Evolutionary conservation across 2,329 filamentous ascomycete species (phyloP).

Genomic region (Graphilbum ipis-grandicollis): DNA sequence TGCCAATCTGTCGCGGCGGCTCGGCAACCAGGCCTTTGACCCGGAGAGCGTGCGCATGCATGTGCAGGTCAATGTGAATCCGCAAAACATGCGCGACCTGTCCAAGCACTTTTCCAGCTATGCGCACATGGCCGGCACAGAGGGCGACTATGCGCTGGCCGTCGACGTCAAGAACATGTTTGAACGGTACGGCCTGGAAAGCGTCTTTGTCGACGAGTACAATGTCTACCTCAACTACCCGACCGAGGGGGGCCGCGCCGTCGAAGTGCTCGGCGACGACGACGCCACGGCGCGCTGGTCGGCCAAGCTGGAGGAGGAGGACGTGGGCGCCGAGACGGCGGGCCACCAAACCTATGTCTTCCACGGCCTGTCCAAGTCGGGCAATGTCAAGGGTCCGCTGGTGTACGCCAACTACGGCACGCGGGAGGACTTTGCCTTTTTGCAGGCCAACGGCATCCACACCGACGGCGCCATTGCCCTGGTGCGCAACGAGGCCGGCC

Average conservation of each 20-base stretch:
- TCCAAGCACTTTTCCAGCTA: conserved; percentile 64
- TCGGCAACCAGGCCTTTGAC: conserved; percentile 59
- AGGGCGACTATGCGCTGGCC: conserved; percentile 76
- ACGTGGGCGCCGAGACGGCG: conserved; percentile 27
- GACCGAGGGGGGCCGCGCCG: conserved; percentile 53
- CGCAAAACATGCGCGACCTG: conserved; percentile 51
- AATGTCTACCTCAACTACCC: conserved; percentile 90
- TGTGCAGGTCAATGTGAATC: conserved; percentile 57
- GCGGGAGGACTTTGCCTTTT: conserved; percentile 58
- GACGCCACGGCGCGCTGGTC: conserved; percentile 47
- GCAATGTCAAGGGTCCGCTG: conserved; percentile 69
- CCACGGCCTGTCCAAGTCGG: conserved; percentile 76
- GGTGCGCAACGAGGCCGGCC: conserved; percentile 57
- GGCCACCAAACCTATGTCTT: conserved; percentile 61
- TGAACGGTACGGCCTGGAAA: conserved; percentile 52
- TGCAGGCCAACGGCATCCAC: conserved; percentile 55
- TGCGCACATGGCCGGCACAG: conserved; percentile 84
- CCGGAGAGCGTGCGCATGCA: conserved; percentile 65
- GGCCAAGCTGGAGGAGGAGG: conserved; percentile 66
- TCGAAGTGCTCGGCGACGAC: conserved; percentile 60
- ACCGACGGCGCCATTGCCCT: conserved; percentile 68
- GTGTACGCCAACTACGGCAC: conserved; percentile 90
- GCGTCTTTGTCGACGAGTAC: conserved; percentile 61
- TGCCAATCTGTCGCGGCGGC: conserved; percentile 41
- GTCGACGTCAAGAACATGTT: conserved; percentile 74